Conservation (phyloP, 1,284 basidiomycete species). For the Pulveroboletus sp. region DNA sequence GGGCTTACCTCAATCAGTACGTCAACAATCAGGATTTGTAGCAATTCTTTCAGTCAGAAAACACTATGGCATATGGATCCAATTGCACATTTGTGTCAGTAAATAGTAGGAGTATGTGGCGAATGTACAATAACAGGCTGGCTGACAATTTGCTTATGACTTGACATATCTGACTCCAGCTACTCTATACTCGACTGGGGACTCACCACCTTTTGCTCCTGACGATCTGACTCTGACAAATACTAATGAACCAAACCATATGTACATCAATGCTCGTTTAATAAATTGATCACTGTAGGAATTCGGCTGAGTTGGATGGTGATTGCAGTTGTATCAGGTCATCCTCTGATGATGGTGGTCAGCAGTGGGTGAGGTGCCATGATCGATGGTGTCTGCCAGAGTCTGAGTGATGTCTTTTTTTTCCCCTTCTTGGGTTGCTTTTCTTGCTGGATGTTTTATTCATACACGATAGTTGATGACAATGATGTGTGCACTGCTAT, state of each 20-base stretch:
- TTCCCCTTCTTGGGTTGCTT: too few relatives aligned
- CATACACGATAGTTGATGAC: too few relatives aligned
- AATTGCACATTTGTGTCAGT: constrained; percentile 42
- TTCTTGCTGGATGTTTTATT: too few relatives aligned
- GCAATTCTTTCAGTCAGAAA: constrained; percentile 34
- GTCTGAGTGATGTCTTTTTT: too few relatives aligned
- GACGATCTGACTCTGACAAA: constrained; percentile 40
- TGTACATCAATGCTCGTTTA: constrained; percentile 46
- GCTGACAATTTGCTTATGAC: constrained; percentile 53
- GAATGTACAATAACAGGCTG: not conserved
- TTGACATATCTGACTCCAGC: constrained; percentile 46
- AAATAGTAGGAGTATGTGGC: constrained; percentile 35
- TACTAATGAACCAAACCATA: constrained; percentile 67
- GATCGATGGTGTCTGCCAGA: too few relatives aligned
- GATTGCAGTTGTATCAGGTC: constrained; percentile 52
- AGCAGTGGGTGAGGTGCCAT: too few relatives aligned
- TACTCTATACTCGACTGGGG: constrained; percentile 61
- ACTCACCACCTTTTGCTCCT: constrained; percentile 54
- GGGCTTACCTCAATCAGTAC: constrained; percentile 50
- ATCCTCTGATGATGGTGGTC: too few relatives aligned
- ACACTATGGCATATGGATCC: constrained; percentile 25
- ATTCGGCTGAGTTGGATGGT: constrained; percentile 7
- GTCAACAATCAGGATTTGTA: constrained; percentile 55
- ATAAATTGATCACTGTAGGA: not conserved
- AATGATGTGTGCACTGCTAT: too few relatives aligned